Conservation (phyloP, 352 stramenopile species). For the Globisporangium takayamanum region DNA sequence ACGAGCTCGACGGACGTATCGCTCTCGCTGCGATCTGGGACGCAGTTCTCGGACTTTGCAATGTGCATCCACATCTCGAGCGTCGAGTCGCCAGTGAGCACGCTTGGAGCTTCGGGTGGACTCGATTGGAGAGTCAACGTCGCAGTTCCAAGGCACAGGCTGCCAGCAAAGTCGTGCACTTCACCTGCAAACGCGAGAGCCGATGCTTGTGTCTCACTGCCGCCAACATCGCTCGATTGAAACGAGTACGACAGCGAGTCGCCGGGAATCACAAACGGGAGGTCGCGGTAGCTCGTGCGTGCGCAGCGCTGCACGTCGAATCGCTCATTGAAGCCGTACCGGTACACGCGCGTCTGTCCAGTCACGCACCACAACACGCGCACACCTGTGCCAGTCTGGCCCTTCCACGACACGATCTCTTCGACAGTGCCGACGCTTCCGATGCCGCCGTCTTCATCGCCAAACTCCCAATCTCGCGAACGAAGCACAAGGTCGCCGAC, state of each 20-base stretch:
- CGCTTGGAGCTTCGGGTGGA: slow-evolving; percentile 4
- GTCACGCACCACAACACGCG: slow-evolving; percentile 48
- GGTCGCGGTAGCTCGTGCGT: slow-evolving; percentile 12
- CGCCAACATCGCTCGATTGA: slow-evolving; percentile 2
- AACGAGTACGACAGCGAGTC: slow-evolving; percentile 31
- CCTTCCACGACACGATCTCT: slow-evolving; percentile 46
- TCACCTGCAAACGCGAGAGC: slow-evolving; percentile 6
- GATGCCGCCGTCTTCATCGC: slow-evolving; percentile 57
- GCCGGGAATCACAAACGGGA: slow-evolving; percentile 42
- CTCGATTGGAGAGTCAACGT: slow-evolving; percentile 17
- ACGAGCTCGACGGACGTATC: slow-evolving; percentile 18
- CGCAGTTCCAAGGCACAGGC: slow-evolving; percentile 13
- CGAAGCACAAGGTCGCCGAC: slow-evolving; percentile 49
- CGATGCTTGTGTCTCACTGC: slow-evolving; percentile 1
- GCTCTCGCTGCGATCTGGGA: not conserved
- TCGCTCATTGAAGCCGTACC: slow-evolving; percentile 45
- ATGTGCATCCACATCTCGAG: slow-evolving; percentile 51
- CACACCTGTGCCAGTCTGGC: slow-evolving; percentile 41
- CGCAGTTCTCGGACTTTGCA: not conserved
- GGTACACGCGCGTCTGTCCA: slow-evolving; percentile 39
- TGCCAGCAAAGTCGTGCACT: slow-evolving; percentile 29
- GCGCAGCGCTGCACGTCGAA: slow-evolving; percentile 53
- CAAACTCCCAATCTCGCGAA: slow-evolving; percentile 66
- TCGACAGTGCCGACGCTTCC: slow-evolving; percentile 52
- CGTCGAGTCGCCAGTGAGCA: slow-evolving; percentile 31